phyloP scores from a whole-genome alignment of 495 filamentous ascomycete genomes.

The Penicillium ochrochloron region DNA sequence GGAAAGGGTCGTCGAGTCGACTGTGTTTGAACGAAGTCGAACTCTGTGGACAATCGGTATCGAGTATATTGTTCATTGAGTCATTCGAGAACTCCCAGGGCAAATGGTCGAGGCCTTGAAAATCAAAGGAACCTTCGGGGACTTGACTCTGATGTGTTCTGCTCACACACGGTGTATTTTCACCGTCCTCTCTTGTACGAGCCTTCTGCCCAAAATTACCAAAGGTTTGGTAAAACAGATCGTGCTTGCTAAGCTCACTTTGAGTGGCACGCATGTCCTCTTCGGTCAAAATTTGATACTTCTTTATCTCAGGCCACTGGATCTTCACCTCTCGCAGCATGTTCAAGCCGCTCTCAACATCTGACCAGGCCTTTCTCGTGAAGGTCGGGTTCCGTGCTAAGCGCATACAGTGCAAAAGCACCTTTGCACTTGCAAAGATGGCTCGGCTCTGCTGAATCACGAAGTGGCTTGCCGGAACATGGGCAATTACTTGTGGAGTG shows the following conservation, averaged over 20 bases:
- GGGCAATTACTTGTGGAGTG: not conserved
- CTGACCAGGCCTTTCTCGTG: conserved; percentile 11
- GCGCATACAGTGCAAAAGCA: not conserved
- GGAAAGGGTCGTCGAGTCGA: not conserved
- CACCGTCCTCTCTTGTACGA: not conserved
- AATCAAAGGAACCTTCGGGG: not conserved
- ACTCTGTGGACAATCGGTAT: not conserved
- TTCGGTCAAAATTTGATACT: conserved; percentile 16
- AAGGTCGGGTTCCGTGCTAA: not conserved
- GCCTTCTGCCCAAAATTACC: not conserved
- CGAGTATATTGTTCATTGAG: not conserved
- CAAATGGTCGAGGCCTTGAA: not conserved
- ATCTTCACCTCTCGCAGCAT: conserved; percentile 20
- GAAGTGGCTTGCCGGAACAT: not conserved
- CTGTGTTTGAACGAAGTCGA: not conserved
- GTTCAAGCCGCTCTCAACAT: conserved; percentile 19
- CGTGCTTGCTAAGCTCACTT: not conserved
- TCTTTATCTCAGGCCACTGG: conserved; percentile 25
- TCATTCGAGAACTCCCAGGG: not conserved
- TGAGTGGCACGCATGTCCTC: conserved; percentile 7
- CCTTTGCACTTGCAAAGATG: not conserved
- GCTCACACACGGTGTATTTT: not conserved
- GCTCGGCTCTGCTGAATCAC: not conserved
- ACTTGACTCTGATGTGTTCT: not conserved
- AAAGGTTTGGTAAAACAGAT: not conserved